Conservation (phyloP, 176 grass and related monocot species). For the Raddia guianensis region DNA sequence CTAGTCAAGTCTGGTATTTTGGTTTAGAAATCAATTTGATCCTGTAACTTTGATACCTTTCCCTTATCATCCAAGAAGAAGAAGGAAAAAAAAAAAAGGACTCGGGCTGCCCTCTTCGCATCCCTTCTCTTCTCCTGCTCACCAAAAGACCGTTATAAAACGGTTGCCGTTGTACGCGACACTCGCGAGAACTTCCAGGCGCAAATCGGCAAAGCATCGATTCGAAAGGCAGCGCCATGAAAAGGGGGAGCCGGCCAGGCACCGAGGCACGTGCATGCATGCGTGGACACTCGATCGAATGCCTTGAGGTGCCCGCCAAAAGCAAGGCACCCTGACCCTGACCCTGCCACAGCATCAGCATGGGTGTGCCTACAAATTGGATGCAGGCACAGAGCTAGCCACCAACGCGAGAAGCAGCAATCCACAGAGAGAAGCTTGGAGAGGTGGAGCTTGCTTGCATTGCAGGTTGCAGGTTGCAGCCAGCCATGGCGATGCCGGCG, state of each 20-base stretch:
- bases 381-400: too few relatives aligned
- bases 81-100: too few relatives aligned
- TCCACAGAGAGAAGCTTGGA: neutral
- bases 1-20: too few relatives aligned
- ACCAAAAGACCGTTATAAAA: too few relatives aligned
- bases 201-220: constrained; percentile 39
- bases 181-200: neutral
- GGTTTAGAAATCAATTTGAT: too few relatives aligned
- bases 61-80: too few relatives aligned
- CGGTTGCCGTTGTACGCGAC: too few relatives aligned
- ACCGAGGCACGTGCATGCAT: constrained; percentile 25
- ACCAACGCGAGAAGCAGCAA: too few relatives aligned
- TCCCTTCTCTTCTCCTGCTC: too few relatives aligned
- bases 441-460: too few relatives aligned
- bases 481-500: constrained; percentile 53
- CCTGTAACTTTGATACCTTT: too few relatives aligned
- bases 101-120: too few relatives aligned
- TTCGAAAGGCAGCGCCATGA: constrained; percentile 39
- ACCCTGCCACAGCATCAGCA: neutral
- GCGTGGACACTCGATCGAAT: neutral
- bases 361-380: constrained; percentile 41
- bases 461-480: neutral
- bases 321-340: constrained; percentile 36
- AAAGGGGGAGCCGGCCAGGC: constrained; percentile 39
- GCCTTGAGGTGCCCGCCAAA: constrained; percentile 35